A percentile compares a stretch with the other conserved stretches of the same genome.
Evolutionary conservation across 2,329 filamentous ascomycete species (phyloP).

Genomic region (Neonectria punicea): DNA sequence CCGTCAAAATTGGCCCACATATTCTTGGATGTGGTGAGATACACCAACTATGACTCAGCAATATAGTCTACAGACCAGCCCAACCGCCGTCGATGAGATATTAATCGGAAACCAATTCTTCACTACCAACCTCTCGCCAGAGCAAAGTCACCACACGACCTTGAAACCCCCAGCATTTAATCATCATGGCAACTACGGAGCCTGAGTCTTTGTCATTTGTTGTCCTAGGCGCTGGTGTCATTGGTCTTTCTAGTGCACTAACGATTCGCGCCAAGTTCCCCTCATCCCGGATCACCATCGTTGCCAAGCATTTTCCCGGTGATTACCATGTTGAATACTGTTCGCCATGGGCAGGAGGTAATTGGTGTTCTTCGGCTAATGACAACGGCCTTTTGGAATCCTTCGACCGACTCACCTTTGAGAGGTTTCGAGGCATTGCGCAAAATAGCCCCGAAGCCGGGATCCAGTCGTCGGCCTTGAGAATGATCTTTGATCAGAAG

Average conservation of each 20-base stretch:
- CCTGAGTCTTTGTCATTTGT: not conserved
- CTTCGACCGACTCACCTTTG: slow-evolving; percentile 29
- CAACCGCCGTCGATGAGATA: not conserved
- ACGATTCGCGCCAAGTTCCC: slow-evolving; percentile 63
- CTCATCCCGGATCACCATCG: slow-evolving; percentile 62
- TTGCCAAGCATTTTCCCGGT: slow-evolving; percentile 85
- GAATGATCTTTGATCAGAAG: slow-evolving; percentile 36
- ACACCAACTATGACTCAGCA: not conserved
- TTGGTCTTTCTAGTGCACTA: slow-evolving; percentile 71
- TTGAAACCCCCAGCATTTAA: not conserved
- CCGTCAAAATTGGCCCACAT: not conserved
- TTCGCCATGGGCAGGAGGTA: slow-evolving; percentile 83
- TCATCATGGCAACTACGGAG: not conserved
- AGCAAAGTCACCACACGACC: not conserved
- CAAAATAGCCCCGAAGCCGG: slow-evolving; percentile 64
- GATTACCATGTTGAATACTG: slow-evolving; percentile 87
- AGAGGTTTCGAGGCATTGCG: slow-evolving; percentile 24
- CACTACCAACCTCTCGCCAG: not conserved
- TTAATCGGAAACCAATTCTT: not conserved
- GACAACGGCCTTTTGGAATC: slow-evolving; percentile 43
- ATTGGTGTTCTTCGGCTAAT: slow-evolving; percentile 68
- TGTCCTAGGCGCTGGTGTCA: slow-evolving; percentile 66
- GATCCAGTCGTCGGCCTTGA: slow-evolving; percentile 54
- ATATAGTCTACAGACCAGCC: not conserved
- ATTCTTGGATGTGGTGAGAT: not conserved